Evolutionary conservation across 176 grass and related monocot species (phyloP).

Genomic region (Oryza coarctata): DNA sequence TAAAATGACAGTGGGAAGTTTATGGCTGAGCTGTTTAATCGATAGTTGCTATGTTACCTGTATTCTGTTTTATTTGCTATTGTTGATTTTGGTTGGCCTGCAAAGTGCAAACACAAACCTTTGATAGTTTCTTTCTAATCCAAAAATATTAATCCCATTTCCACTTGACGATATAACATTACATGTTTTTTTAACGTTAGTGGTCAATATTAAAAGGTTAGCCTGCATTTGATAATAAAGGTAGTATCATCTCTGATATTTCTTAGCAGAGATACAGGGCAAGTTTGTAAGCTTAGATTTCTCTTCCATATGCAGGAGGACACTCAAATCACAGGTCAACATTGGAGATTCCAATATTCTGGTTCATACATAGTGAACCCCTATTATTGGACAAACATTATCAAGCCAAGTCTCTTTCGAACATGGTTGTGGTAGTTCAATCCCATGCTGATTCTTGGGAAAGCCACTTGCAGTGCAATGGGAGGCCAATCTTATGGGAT

Average conservation of each 20-base stretch:
- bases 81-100: neutral
- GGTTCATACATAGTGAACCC: constrained; percentile 88
- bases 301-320: constrained; percentile 48
- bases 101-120: neutral
- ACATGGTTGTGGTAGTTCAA: constrained; percentile 95
- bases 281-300: constrained; percentile 19
- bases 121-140: neutral
- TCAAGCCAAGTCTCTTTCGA: constrained; percentile 83
- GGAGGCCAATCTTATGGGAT: constrained; percentile 77
- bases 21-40: neutral
- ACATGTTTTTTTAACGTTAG: neutral
- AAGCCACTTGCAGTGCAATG: constrained; percentile 97
- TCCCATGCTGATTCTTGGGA: constrained; percentile 88
- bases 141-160: neutral
- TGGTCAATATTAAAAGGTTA: neutral
- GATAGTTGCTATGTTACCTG: neutral
- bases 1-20: constrained; percentile 8
- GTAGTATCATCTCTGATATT: neutral
- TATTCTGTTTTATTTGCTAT: neutral
- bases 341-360: constrained; percentile 92
- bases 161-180: neutral
- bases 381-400: constrained; percentile 93
- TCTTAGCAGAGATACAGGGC: neutral
- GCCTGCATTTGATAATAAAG: neutral
- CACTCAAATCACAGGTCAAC: constrained; percentile 81